phyloP scores from a whole-genome alignment of 352 stramenopile species.

The Phytophthora citrophthora region DNA sequence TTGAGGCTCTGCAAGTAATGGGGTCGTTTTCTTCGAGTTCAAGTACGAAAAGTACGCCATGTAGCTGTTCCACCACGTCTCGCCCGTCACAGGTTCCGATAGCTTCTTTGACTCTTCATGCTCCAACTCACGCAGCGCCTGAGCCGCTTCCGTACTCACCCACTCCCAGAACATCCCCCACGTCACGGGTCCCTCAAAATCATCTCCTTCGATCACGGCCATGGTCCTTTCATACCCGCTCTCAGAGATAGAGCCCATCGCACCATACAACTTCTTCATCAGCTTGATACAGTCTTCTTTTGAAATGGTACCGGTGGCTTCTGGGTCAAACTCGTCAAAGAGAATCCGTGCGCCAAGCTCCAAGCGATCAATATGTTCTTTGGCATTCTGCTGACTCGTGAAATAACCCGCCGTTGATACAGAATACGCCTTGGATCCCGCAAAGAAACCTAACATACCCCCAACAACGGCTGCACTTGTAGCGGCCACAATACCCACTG shows the following conservation, averaged over 20 bases:
- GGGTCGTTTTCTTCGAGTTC: slow-evolving; percentile 32
- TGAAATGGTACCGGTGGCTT: slow-evolving; percentile 63
- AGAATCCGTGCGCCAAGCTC: slow-evolving; percentile 82
- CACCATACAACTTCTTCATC: slow-evolving; percentile 80
- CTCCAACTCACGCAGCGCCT: slow-evolving; percentile 70
- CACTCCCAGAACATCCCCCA: slow-evolving; percentile 90
- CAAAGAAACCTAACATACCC: slow-evolving; percentile 85
- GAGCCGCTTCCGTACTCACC: slow-evolving; percentile 82
- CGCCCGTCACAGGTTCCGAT: slow-evolving; percentile 42
- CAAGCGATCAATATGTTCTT: slow-evolving; percentile 85
- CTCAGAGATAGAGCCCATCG: slow-evolving; percentile 72
- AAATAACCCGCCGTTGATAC: slow-evolving; percentile 81
- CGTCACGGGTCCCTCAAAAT: slow-evolving; percentile 70
- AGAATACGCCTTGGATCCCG: slow-evolving; percentile 79
- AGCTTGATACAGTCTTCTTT: slow-evolving; percentile 76
- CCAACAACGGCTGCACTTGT: slow-evolving; percentile 84
- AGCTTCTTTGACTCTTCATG: slow-evolving; percentile 56
- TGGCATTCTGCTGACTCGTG: slow-evolving; percentile 74
- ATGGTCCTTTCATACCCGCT: slow-evolving; percentile 67
- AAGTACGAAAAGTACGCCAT: slow-evolving; percentile 51
- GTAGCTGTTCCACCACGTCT: slow-evolving; percentile 80
- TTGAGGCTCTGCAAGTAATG: slow-evolving; percentile 31
- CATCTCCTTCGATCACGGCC: slow-evolving; percentile 60
- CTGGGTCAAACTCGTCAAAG: slow-evolving; percentile 85
- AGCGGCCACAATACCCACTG: slow-evolving; percentile 76